phyloP scores from a whole-genome alignment of 768 basidiomycete species.

The Hemileccinum rubropunctum region DNA sequence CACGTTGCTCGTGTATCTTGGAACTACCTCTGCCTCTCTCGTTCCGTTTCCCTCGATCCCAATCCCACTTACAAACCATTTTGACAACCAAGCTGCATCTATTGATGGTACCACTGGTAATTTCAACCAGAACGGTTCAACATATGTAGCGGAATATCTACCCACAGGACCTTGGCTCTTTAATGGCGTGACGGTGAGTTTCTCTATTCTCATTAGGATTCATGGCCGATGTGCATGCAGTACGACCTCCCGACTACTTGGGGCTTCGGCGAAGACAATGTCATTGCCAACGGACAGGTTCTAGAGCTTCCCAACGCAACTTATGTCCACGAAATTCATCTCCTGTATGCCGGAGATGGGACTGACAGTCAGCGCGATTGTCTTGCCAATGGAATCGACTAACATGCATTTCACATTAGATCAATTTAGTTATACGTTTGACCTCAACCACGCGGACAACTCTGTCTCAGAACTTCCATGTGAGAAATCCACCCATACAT shows the following conservation, averaged over 20 bases:
- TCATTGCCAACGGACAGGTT: slow-evolving; percentile 42
- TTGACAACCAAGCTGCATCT: slow-evolving; percentile 46
- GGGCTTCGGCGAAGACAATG: slow-evolving; percentile 43
- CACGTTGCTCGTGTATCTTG: slow-evolving; percentile 18
- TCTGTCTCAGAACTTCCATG: slow-evolving; percentile 35
- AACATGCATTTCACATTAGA: slow-evolving; percentile 5
- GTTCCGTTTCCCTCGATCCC: slow-evolving; percentile 31
- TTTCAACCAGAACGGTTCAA: slow-evolving; percentile 40
- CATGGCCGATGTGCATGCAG: slow-evolving; percentile 20
- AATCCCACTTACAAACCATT: slow-evolving; percentile 29
- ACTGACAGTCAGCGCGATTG: slow-evolving; percentile 25
- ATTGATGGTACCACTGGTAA: slow-evolving; percentile 34
- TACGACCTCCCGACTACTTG: slow-evolving; percentile 44
- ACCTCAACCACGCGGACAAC: slow-evolving; percentile 37
- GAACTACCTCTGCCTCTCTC: slow-evolving; percentile 10
- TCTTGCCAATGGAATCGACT: background rate
- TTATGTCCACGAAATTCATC: slow-evolving; percentile 45
- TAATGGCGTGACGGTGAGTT: slow-evolving; percentile 39
- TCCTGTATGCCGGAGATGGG: slow-evolving; percentile 47
- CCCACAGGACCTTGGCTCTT: slow-evolving; percentile 38
- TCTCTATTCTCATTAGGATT: background rate
- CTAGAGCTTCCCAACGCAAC: slow-evolving; percentile 32
- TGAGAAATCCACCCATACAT: slow-evolving; percentile 17
- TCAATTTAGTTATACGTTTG: slow-evolving; percentile 35
- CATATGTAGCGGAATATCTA: slow-evolving; percentile 40